Evolutionary conservation across 2,329 filamentous ascomycete genomes (phyloP), one percentile per base, ranked within the genome.

Genomic region (Penicillium sp.): DNA sequence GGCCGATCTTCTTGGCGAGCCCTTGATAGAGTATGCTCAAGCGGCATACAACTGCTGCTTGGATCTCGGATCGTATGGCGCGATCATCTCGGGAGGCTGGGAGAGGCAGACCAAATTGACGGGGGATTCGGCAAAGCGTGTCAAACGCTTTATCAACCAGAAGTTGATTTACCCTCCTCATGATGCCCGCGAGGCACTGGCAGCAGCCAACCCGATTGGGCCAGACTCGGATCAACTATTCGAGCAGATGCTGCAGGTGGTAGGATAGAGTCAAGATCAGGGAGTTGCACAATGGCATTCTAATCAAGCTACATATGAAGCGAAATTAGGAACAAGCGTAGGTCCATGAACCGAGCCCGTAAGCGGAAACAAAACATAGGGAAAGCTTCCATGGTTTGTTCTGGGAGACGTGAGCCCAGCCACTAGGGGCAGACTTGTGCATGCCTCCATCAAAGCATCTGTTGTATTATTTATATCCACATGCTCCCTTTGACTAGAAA

Each of bases 61-160:
- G 2, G 73, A 74, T n/a, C 61, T 76, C 1, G 74, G 74, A 0
- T 42, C 56, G 0, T 65, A 58, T 53, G 72, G 61, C 0, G 50
- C 59, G 7, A 56, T 63, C 15, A 39, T 63, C 9, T 24, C 54
- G 12, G 49, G 28, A 62, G 72, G 71, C 0, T 74, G 70, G 69
- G 65, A 70, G 0, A 60, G 66, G 9, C 23, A 70, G 8, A 57
- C 73, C 0, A 57, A 57, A 28, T 5, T 71, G 0, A 49, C 56
- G 0, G 71, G 72, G 0, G 51, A 52, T 2, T 0, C 54, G 1
- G 73, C 69, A 0, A 75, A 76, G 50, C 45, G 52, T 15, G 55
- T 68, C 1, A 76, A 76, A 38, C 47, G 39, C 1, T 66, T 59
- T 21, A 69, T 74, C 33, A 76, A 76, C 21, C 51, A 57, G 23